Base-by-base conservation (phyloP, 192 early-diverging fungal genomes). In the Mortierella antarctica region DNA sequence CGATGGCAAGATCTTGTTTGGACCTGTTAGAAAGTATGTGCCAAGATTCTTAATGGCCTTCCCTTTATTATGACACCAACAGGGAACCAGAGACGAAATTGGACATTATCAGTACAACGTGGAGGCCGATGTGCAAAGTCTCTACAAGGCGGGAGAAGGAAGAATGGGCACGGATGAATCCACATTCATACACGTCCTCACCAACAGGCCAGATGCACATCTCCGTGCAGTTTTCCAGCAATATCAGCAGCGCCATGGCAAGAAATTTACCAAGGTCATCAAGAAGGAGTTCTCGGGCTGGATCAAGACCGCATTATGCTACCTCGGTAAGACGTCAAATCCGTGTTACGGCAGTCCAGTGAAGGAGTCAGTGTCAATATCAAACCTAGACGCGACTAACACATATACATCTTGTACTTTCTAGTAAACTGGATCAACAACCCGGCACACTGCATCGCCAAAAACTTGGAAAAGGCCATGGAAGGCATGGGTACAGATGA, bases 131-230 rank as follows among this genome's bases (percentile, higher is more conserved):
- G 65, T 67, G 0, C 76, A 72, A 17, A 67, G 59, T 54, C 20
- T 80, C 4, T 80, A 80, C 76, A 80, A 80, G 42, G 76, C 76
- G 9, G 76, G 76, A 52, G 76, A 80, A 41, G 76, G 76, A 2
- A 42, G 70, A 20, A 54, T 80, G 23, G 76, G 76, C 53, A 80
- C 76, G 40, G 76, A 80, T 48, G 76, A 80, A 23, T 80, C 76
- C 39, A 61, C 63, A 3, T 72, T 80, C 39, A 80, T 80, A n/a
- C 76, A 72, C n/a, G 41, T 80, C 20, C 53, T 80, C 20, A 72
- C 65, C 31, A 80, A 80, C 65, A 39, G 76, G 62, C 76, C 76
- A n/a, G 70, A 72, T 39, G 69, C 76, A 23, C 76, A 80, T 21
- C 57, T 80, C 40, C 57, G 65, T 10, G 31, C 40, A 12, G 70